phyloP scores from a whole-genome alignment of 2,329 filamentous ascomycete species.

The Phialemonium atrogriseum region DNA sequence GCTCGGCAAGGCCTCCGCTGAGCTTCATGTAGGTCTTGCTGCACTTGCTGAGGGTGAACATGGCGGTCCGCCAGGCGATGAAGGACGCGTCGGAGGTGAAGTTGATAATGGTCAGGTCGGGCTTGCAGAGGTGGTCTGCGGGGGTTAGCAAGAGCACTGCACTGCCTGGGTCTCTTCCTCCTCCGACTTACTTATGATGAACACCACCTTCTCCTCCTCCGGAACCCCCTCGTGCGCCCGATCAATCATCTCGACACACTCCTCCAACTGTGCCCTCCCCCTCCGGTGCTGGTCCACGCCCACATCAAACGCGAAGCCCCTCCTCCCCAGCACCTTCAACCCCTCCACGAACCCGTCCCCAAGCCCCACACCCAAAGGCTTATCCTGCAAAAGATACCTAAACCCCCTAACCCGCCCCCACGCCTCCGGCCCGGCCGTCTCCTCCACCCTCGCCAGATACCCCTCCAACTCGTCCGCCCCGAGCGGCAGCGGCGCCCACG shows the following conservation, averaged over 20 bases:
- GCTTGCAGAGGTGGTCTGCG: constrained; percentile 83
- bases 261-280: constrained; percentile 65
- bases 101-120: constrained; percentile 60
- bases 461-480: constrained; percentile 48
- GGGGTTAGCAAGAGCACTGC: no score
- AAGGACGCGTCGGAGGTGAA: constrained; percentile 47
- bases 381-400: constrained; percentile 75
- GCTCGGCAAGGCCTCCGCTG: constrained; percentile 77
- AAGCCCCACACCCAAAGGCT: constrained; percentile 58
- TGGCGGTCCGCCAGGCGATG: constrained; percentile 58
- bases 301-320: constrained; percentile 68
- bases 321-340: constrained; percentile 55
- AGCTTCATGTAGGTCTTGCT: constrained; percentile 78
- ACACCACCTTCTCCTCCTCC: constrained; percentile 50
- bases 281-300: constrained; percentile 74
- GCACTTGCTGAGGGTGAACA: constrained; percentile 59
- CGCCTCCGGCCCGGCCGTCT: constrained; percentile 49
- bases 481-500: constrained; percentile 77
- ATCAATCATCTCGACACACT: constrained; percentile 62
- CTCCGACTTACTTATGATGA: constrained; percentile 61
- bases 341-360: constrained; percentile 55
- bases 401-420: constrained; percentile 70
- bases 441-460: constrained; percentile 57
- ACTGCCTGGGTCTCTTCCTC: constrained; percentile 14
- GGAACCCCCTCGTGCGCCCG: constrained; percentile 54